These are phyloP conservation scores for Apophysomyces ossiformis DNA, from an alignment of 371 early-diverging fungal species.

Conservation along the genomic window DNA sequence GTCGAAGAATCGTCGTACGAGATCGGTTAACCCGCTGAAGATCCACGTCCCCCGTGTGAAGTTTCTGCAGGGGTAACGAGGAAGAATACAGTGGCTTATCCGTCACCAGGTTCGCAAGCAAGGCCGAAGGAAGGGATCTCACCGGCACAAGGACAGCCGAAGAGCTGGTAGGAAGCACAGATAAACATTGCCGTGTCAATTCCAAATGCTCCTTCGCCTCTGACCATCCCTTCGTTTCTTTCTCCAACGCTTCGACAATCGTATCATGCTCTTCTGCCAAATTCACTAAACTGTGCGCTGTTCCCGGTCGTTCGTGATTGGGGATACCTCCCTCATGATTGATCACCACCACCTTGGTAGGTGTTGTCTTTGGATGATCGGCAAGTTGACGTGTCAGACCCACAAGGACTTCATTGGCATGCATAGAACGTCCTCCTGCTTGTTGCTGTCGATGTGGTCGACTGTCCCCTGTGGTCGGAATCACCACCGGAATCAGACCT, in stretches of 20 bases:
- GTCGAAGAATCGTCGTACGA: constrained; percentile 77
- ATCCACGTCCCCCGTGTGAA: constrained; percentile 11
- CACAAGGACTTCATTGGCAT: constrained; percentile 35
- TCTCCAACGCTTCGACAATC: constrained; percentile 35
- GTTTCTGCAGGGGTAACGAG: constrained; percentile 37
- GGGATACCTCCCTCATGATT: constrained; percentile 56
- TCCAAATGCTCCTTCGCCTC: constrained; percentile 31
- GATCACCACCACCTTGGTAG: constrained; percentile 44
- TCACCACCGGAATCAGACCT: constrained; percentile 49
- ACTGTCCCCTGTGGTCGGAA: constrained; percentile 21
- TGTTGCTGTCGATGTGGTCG: constrained; percentile 16
- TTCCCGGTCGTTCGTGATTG: constrained; percentile 50
- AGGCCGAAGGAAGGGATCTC: constrained; percentile 43
- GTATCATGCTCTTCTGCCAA: constrained; percentile 48
- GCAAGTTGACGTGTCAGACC: constrained; percentile 32
- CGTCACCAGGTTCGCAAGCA: constrained; percentile 53
- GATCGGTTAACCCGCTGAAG: constrained; percentile 34
- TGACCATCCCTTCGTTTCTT: constrained; percentile 26
- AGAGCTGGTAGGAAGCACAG: constrained; percentile 40
- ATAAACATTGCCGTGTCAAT: constrained; percentile 42
- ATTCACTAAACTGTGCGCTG: constrained; percentile 55
- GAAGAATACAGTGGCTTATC: constrained; percentile 59
- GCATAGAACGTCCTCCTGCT: no score
- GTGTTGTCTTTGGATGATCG: constrained; percentile 12
- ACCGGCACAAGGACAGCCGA: constrained; percentile 54